phyloP scores from a whole-genome alignment of 2,329 filamentous ascomycete genomes.

The Beauveria sp. region DNA sequence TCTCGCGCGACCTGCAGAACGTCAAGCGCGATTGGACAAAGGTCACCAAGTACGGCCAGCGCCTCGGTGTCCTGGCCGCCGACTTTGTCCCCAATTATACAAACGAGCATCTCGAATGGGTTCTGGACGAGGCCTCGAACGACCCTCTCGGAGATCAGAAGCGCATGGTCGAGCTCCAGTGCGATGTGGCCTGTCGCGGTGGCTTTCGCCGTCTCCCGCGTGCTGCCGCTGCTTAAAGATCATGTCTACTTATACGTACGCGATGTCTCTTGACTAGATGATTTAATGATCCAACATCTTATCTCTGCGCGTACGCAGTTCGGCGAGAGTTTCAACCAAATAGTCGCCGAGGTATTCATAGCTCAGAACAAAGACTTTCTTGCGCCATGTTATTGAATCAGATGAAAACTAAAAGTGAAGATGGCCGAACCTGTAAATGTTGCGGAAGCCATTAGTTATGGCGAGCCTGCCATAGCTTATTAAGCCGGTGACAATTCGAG shows the following conservation, averaged over 20 bases:
- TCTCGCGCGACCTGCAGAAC: slow-evolving; percentile 67
- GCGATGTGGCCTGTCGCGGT: slow-evolving; percentile 55
- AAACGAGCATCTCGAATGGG: slow-evolving; percentile 62
- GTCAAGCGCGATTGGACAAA: slow-evolving; percentile 68
- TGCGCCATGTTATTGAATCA: too few species aligned
- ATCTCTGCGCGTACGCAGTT: not conserved
- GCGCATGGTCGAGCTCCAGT: slow-evolving; percentile 62
- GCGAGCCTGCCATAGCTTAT: too few species aligned
- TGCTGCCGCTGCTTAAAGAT: slow-evolving; percentile 7
- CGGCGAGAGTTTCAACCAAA: not conserved
- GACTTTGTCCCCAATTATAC: slow-evolving; percentile 66
- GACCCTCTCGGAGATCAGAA: slow-evolving; percentile 69
- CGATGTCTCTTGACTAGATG: not conserved
- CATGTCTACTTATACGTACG: not conserved
- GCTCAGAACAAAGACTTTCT: too few species aligned
- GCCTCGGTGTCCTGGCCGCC: slow-evolving; percentile 57
- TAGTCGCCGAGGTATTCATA: too few species aligned
- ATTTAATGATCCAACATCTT: not conserved
- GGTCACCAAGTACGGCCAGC: slow-evolving; percentile 69
- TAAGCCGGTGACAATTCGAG: too few species aligned
- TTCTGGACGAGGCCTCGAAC: slow-evolving; percentile 52
- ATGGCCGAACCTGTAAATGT: too few species aligned
- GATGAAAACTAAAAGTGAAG: too few species aligned
- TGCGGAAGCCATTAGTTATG: too few species aligned
- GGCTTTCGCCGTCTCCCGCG: slow-evolving; percentile 49